These are phyloP conservation scores for Globisporangium heterothallicum DNA, from an alignment of 352 stramenopile genomes.

Conservation along the genomic window DNA sequence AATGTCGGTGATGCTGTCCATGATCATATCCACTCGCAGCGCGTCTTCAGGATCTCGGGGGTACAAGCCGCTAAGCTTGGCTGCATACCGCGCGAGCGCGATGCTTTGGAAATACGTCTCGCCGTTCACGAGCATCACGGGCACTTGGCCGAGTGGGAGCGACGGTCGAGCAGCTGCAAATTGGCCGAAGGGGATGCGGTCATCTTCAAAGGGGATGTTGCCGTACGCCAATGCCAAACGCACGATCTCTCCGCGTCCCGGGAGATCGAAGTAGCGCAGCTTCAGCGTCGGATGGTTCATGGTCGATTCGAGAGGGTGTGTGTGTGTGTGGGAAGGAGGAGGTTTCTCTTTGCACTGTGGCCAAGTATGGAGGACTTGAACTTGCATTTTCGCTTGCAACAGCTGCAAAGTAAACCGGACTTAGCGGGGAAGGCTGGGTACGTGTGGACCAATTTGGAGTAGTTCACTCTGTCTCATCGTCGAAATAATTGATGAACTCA, in stretches of 20 bases:
- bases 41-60: slow-evolving; percentile 29
- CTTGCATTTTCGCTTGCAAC: too few species aligned
- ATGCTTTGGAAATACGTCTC: slow-evolving; percentile 46
- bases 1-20: slow-evolving; percentile 39
- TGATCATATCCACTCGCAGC: slow-evolving; percentile 40
- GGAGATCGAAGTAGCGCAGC: slow-evolving; percentile 44
- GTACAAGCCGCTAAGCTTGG: slow-evolving; percentile 42
- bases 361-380: too few species aligned
- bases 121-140: slow-evolving; percentile 47
- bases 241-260: slow-evolving; percentile 42
- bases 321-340: too few species aligned
- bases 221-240: slow-evolving; percentile 39
- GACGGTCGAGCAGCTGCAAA: slow-evolving; percentile 31
- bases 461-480: too few species aligned
- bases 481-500: too few species aligned
- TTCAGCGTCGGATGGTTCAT: slow-evolving; percentile 13
- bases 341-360: too few species aligned
- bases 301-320: not conserved
- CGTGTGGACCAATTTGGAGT: too few species aligned
- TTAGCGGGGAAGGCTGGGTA: too few species aligned
- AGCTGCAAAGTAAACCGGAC: too few species aligned
- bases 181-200: slow-evolving; percentile 24
- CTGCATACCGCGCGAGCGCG: slow-evolving; percentile 50
- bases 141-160: slow-evolving; percentile 42
- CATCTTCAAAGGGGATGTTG: slow-evolving; percentile 46